These are phyloP conservation scores for Brasilioporus rufonigricans DNA, from an alignment of 768 basidiomycete genomes.

Conservation along the genomic window DNA sequence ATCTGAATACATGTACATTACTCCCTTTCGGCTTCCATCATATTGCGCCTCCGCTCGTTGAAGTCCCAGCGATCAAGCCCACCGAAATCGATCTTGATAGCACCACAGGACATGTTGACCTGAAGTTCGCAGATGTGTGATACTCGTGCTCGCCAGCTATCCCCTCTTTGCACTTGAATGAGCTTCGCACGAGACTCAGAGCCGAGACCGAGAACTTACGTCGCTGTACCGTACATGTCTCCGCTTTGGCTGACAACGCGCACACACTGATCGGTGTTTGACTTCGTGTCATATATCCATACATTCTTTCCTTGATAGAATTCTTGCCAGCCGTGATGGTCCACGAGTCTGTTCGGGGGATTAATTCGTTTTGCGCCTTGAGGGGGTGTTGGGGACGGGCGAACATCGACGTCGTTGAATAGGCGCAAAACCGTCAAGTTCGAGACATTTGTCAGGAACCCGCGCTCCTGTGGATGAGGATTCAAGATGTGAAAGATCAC, in stretches of 20 bases:
- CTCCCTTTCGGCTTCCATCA: slow-evolving; percentile 46
- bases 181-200: background rate
- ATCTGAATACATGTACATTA: background rate
- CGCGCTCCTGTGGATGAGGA: slow-evolving; percentile 40
- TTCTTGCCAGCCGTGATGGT: slow-evolving; percentile 68
- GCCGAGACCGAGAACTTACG: slow-evolving; percentile 45
- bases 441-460: slow-evolving; percentile 48
- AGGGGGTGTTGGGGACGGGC: slow-evolving; percentile 48
- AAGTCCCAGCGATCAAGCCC: slow-evolving; percentile 75
- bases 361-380: slow-evolving; percentile 43
- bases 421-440: slow-evolving; percentile 67
- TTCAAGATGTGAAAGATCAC: slow-evolving; percentile 55
- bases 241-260: slow-evolving; percentile 61
- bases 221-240: slow-evolving; percentile 74
- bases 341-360: slow-evolving; percentile 58
- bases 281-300: slow-evolving; percentile 73
- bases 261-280: slow-evolving; percentile 64
- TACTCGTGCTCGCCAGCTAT: slow-evolving; percentile 77
- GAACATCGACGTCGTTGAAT: slow-evolving; percentile 69
- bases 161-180: slow-evolving; percentile 49
- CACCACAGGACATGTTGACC: slow-evolving; percentile 56
- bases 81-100: slow-evolving; percentile 72
- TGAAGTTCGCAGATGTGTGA: slow-evolving; percentile 73
- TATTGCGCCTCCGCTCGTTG: slow-evolving; percentile 58
- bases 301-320: slow-evolving; percentile 63